These are phyloP conservation scores for Paulownia fortunei DNA, from an alignment of 257 asterid species.

Conservation along the genomic window DNA sequence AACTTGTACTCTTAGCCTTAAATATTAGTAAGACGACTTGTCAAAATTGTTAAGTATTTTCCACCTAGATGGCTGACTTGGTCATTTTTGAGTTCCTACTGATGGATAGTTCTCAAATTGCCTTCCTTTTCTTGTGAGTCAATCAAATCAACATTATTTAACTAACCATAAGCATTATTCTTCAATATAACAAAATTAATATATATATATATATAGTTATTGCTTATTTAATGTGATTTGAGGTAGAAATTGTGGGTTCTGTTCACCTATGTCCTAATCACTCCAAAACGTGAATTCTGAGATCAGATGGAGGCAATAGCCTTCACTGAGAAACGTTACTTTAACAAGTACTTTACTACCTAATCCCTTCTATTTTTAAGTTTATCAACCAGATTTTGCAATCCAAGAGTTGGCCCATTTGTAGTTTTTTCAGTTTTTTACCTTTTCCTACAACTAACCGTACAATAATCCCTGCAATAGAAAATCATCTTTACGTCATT, in stretches of 20 bases:
- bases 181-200: too few species aligned
- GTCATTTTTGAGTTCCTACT: background rate
- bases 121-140: background rate
- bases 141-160: background rate
- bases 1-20: background rate
- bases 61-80: constrained; percentile 6
- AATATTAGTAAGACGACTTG: background rate
- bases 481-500: constrained; percentile 6
- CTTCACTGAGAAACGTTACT: background rate
- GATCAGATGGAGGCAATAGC: background rate
- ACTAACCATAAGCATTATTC: background rate
- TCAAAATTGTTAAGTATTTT: background rate
- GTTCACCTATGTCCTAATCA: background rate
- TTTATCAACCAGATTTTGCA: background rate
- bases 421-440: background rate
- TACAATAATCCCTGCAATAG: background rate
- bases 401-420: background rate
- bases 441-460: background rate
- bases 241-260: background rate
- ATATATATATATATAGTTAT: too few species aligned
- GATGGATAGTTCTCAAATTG: background rate
- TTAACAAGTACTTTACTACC: background rate
- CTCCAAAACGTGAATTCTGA: background rate
- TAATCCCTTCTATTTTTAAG: background rate
- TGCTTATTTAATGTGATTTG: background rate